phyloP scores from a whole-genome alignment of 2,329 filamentous ascomycete species.

The Aureobasidium uvarum region DNA sequence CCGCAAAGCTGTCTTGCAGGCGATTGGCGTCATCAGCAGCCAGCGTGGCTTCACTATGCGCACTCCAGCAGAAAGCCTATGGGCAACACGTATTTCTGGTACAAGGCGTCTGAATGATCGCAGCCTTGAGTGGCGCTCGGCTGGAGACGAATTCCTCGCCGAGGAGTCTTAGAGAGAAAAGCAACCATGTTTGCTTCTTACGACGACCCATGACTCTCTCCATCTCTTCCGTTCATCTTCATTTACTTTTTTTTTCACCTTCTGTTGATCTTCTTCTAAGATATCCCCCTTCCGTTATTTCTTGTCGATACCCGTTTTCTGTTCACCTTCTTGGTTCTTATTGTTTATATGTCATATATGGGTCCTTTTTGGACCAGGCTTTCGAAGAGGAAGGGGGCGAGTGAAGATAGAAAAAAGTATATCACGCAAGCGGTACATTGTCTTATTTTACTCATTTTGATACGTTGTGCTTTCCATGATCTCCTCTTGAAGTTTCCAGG shows the following conservation, averaged over 20 bases:
- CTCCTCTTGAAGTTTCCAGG: neutral
- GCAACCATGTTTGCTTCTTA: constrained; percentile 1
- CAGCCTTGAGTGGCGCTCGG: constrained; percentile 89
- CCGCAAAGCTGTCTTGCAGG: constrained; percentile 91
- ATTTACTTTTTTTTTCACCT: neutral
- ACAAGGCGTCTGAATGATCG: constrained; percentile 78
- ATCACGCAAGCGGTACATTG: neutral
- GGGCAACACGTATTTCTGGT: constrained; percentile 78
- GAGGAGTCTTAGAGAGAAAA: constrained; percentile 28
- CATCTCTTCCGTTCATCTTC: neutral
- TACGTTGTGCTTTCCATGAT: neutral
- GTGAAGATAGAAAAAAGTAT: neutral
- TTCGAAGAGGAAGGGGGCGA: neutral
- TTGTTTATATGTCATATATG: neutral
- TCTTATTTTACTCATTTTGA: neutral
- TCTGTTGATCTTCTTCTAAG: neutral
- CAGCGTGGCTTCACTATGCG: constrained; percentile 93
- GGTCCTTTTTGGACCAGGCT: neutral
- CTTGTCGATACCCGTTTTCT: constrained; percentile 24
- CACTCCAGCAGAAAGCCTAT: constrained; percentile 82
- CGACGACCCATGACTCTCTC: constrained; percentile 17
- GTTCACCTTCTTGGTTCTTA: neutral
- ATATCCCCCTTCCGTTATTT: constrained; percentile 8
- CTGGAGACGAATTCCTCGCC: constrained; percentile 60
- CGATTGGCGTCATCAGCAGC: constrained; percentile 93